phyloP scores from a whole-genome alignment of 441 rosid genomes.

The Arabidopsis hybrid region DNA sequence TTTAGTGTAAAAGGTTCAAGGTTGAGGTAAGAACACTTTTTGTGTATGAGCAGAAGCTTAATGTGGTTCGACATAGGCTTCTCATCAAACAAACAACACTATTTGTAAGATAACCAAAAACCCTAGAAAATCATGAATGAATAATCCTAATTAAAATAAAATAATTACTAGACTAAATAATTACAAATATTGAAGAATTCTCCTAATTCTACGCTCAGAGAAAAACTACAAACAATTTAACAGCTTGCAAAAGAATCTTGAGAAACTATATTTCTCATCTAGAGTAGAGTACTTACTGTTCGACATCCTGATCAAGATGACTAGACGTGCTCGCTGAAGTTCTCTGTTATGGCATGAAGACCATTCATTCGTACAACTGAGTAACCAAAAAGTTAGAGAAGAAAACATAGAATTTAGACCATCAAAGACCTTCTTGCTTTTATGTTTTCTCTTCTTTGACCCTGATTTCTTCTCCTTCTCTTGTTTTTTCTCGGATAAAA shows the following conservation, averaged over 20 bases:
- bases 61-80: background rate
- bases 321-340: background rate
- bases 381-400: background rate
- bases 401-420: constrained; percentile 4
- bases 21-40: background rate
- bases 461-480: background rate
- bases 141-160: background rate
- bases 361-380: constrained; percentile 1
- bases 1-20: background rate
- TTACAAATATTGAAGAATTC: background rate
- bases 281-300: background rate
- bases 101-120: too few relatives aligned
- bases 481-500: background rate
- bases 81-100: background rate
- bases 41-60: background rate
- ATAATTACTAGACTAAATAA: background rate
- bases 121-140: background rate
- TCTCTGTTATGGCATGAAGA: constrained; percentile 20
- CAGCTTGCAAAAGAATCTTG: background rate
- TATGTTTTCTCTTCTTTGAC: constrained; percentile 18
- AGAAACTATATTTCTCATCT: background rate
- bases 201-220: constrained; percentile 12
- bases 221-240: constrained; percentile 1
- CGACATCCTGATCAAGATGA: constrained; percentile 15
- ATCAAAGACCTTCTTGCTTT: constrained; percentile 2